Conservation (phyloP, 208 protist genomes). For the Acanthamoeba culbertsoni region DNA sequence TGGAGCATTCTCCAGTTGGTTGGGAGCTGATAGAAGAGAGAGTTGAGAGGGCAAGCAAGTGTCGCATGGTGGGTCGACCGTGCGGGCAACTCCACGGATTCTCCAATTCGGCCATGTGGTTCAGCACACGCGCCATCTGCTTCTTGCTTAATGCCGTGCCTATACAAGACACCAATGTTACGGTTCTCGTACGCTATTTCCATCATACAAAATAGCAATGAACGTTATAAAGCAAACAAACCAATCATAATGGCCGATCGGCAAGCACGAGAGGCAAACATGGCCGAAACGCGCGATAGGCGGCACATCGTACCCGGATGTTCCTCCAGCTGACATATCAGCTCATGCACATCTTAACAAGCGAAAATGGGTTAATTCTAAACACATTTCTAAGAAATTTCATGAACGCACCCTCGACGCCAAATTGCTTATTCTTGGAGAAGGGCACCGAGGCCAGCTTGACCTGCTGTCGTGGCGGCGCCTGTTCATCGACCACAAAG, state of each 20-base stretch:
- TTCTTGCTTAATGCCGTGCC: slow-evolving; percentile 60
- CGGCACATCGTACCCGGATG: slow-evolving; percentile 3
- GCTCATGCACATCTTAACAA: slow-evolving; percentile 72
- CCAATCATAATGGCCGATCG: slow-evolving; percentile 81
- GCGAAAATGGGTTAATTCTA: too few species aligned
- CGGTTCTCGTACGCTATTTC: not conserved
- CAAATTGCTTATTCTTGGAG: slow-evolving; percentile 68
- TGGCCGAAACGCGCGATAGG: slow-evolving; percentile 67
- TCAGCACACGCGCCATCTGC: slow-evolving; percentile 77
- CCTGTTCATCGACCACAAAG: slow-evolving; percentile 67
- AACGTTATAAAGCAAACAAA: not conserved
- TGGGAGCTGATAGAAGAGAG: not conserved
- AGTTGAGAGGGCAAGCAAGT: slow-evolving; percentile 65
- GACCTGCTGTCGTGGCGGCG: slow-evolving; percentile 19
- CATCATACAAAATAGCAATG: not conserved
- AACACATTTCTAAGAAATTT: too few species aligned
- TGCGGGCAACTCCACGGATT: slow-evolving; percentile 88
- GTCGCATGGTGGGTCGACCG: slow-evolving; percentile 84
- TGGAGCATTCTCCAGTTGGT: too few species aligned
- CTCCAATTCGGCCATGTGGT: slow-evolving; percentile 75
- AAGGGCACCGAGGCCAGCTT: slow-evolving; percentile 64
- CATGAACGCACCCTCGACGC: slow-evolving; percentile 67
- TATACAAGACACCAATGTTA: not conserved
- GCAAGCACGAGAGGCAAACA: slow-evolving; percentile 82
- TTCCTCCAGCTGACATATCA: slow-evolving; percentile 74